Percentiles rank a stretch among this genome's conserved stretches.
These are phyloP conservation scores for Globisporangium megalacanthum DNA, from an alignment of 352 stramenopile genomes.

Conservation along the genomic window DNA sequence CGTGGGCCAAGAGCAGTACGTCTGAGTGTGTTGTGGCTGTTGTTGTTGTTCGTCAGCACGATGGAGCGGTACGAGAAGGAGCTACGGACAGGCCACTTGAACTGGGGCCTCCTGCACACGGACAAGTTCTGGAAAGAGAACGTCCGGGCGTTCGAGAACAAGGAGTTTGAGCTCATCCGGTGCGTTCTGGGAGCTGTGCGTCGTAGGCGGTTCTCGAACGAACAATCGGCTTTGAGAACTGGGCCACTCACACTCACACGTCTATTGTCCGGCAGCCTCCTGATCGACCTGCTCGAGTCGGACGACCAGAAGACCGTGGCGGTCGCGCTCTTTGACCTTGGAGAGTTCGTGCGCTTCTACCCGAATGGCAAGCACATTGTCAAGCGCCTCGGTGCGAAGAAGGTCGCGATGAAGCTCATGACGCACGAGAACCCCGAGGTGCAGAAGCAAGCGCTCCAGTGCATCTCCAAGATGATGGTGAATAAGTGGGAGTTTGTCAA, in stretches of 20 bases:
- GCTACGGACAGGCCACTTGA: conserved; percentile 90
- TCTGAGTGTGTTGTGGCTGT: background rate
- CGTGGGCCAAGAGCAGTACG: too few species aligned
- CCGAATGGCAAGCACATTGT: conserved; percentile 95
- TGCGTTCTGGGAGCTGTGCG: conserved; percentile 18
- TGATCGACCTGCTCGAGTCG: conserved; percentile 92
- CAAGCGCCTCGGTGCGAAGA: conserved; percentile 96
- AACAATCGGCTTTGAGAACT: background rate
- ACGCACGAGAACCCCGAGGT: conserved; percentile 95
- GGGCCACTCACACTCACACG: background rate
- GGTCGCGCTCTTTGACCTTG: conserved; percentile 96
- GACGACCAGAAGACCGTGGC: conserved; percentile 92
- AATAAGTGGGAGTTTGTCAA: conserved; percentile 97
- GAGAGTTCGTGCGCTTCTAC: conserved; percentile 97
- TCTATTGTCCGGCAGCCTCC: conserved; percentile 45
- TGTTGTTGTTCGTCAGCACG: conserved; percentile 30
- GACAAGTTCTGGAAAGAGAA: conserved; percentile 99
- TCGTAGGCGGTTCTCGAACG: background rate
- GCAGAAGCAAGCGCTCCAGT: conserved; percentile 97
- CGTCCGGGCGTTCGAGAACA: conserved; percentile 94
- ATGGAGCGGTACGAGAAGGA: conserved; percentile 97
- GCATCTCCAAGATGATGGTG: conserved; percentile 99
- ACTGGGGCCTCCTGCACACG: conserved; percentile 96
- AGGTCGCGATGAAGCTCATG: conserved; percentile 96
- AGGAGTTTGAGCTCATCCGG: conserved; percentile 93